Evolutionary conservation across 2,329 filamentous ascomycete species (phyloP).

Genomic region (Exutisphaerella laricina): DNA sequence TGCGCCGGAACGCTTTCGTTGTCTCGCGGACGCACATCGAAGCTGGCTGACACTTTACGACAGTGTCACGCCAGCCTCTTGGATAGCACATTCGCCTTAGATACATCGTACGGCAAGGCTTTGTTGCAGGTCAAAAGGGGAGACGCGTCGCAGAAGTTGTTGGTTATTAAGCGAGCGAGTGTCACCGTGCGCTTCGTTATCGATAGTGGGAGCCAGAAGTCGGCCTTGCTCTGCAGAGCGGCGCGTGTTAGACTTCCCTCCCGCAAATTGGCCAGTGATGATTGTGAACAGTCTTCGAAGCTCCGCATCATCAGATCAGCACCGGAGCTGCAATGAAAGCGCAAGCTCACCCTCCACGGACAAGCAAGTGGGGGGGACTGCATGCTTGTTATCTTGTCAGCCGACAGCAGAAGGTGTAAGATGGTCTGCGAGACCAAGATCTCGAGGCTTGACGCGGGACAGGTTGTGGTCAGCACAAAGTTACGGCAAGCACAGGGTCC

Average conservation of each 20-base stretch:
- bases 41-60: no score
- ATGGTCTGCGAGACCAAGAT: constrained; percentile 1
- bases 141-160: not conserved
- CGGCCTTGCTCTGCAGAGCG: no score
- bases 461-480: no score
- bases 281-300: constrained; percentile 4
- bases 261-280: not conserved
- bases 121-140: not conserved
- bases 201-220: not conserved
- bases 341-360: constrained; percentile 2
- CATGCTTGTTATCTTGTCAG: not conserved
- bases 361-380: constrained; percentile 1
- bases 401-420: constrained; percentile 1
- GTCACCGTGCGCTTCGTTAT: not conserved
- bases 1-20: no score
- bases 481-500: not conserved
- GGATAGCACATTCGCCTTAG: not conserved
- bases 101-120: not conserved
- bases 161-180: not conserved
- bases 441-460: no score
- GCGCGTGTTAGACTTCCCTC: constrained; percentile 1
- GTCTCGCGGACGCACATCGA: no score
- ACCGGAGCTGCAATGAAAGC: not conserved
- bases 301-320: not conserved
- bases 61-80: not conserved